phyloP scores from a whole-genome alignment of 768 basidiomycete genomes.

The Suillus brevipes region DNA sequence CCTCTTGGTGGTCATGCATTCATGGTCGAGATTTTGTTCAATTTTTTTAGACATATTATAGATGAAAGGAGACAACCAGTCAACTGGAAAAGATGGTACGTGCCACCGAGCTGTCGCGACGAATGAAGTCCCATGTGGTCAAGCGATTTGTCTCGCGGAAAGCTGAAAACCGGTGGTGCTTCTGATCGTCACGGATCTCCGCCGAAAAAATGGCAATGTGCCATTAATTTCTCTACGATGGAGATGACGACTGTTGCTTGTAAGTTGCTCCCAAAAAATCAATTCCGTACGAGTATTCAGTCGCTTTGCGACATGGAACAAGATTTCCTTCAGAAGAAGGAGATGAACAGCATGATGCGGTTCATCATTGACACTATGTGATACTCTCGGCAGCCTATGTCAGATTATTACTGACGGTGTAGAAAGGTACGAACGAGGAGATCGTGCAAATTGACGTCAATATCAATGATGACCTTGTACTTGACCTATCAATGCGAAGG shows the following conservation, averaged over 20 bases:
- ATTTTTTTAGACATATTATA: not conserved
- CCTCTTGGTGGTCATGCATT: not conserved
- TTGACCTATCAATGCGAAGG: not conserved
- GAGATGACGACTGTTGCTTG: not conserved
- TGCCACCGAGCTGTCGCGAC: not conserved
- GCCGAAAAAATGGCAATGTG: not conserved
- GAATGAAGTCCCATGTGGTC: not conserved
- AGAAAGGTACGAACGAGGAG: conserved; percentile 5
- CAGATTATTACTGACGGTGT: not conserved
- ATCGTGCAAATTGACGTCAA: not conserved
- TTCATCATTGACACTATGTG: not conserved
- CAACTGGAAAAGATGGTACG: not conserved
- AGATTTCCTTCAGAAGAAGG: not conserved
- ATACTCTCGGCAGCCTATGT: not conserved
- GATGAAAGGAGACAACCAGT: not conserved
- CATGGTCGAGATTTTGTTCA: not conserved
- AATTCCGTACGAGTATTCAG: not conserved
- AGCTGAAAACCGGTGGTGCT: not conserved
- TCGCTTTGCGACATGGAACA: not conserved
- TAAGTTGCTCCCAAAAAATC: not conserved
- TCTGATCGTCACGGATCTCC: not conserved
- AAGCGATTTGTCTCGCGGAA: not conserved
- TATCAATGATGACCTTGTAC: not conserved
- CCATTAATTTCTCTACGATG: not conserved
- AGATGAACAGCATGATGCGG: not conserved